These are phyloP conservation scores for Leccinum arenicola DNA, from an alignment of 768 basidiomycete genomes.

Conservation along the genomic window DNA sequence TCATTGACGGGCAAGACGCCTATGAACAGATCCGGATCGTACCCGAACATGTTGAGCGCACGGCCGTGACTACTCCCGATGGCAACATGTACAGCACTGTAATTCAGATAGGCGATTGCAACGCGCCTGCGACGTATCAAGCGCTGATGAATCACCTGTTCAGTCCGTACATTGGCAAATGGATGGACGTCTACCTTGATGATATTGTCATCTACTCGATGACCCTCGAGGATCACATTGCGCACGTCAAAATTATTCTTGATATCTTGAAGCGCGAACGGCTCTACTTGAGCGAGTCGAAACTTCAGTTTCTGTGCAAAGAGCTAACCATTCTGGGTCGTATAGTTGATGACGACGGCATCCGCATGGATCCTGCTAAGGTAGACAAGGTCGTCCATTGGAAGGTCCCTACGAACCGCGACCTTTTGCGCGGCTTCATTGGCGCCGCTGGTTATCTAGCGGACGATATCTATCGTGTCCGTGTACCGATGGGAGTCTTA, in stretches of 20 bases:
- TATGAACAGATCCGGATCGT: no score
- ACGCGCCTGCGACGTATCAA: slow-evolving; percentile 46
- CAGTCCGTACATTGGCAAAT: not conserved
- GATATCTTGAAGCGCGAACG: slow-evolving; percentile 31
- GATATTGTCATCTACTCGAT: slow-evolving; percentile 9
- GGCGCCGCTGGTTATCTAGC: not conserved
- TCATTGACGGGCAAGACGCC: no score
- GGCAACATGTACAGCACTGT: slow-evolving; percentile 31
- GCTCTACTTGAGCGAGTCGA: slow-evolving; percentile 36
- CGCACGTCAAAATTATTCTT: slow-evolving; percentile 32
- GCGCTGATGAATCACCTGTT: slow-evolving; percentile 9
- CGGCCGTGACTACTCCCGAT: no score
- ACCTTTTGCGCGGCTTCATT: not conserved
- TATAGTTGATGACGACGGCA: slow-evolving; percentile 36
- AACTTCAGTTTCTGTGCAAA: slow-evolving; percentile 32
- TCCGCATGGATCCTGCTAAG: slow-evolving; percentile 44
- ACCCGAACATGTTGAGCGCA: no score
- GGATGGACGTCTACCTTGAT: slow-evolving; percentile 10
- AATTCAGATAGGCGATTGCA: slow-evolving; percentile 25
- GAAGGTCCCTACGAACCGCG: not conserved
- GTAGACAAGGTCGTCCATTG: slow-evolving; percentile 32
- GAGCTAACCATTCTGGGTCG: slow-evolving; percentile 36
- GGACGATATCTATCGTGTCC: slow-evolving; percentile 1
- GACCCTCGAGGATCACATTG: slow-evolving; percentile 27
- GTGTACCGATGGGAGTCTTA: not conserved